Percentiles rank a stretch among this genome's conserved stretches.
Evolutionary conservation across 2,329 filamentous ascomycete genomes (phyloP).

Genomic region (Ceratocystis cubensis): DNA sequence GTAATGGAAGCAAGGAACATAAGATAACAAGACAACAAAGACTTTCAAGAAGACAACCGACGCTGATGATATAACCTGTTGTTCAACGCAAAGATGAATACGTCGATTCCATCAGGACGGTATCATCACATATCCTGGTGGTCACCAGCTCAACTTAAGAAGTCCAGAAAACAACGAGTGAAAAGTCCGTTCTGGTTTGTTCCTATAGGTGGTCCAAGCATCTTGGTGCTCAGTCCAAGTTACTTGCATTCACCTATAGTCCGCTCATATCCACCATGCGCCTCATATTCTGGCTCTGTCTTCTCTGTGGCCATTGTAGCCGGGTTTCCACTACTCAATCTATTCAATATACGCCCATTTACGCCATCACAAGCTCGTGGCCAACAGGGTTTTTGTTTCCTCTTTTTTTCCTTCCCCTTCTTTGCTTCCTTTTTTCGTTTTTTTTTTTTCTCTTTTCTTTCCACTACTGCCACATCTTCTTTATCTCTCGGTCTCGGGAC

Average conservation of each 20-base stretch:
- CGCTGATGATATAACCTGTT: background rate
- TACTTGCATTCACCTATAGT: slow-evolving; percentile 7
- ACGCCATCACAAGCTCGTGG: slow-evolving; percentile 1
- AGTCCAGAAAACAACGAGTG: background rate
- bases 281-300: background rate
- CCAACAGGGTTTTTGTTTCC: background rate
- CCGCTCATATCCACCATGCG: slow-evolving; percentile 7
- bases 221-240: slow-evolving; percentile 6
- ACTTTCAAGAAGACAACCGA: background rate
- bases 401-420: background rate
- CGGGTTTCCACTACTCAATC: background rate
- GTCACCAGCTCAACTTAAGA: background rate
- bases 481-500: too few relatives aligned
- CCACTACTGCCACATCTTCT: too few relatives aligned
- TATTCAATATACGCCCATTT: too few relatives aligned
- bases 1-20: background rate
- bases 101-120: background rate
- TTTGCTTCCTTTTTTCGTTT: background rate
- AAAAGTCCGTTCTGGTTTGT: background rate
- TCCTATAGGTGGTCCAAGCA: slow-evolving; percentile 9
- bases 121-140: background rate
- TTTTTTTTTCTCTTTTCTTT: background rate
- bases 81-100: background rate
- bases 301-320: background rate
- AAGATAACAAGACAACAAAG: background rate